Conservation (phyloP, 306 rosid species). For the Cicer cuneatum region DNA sequence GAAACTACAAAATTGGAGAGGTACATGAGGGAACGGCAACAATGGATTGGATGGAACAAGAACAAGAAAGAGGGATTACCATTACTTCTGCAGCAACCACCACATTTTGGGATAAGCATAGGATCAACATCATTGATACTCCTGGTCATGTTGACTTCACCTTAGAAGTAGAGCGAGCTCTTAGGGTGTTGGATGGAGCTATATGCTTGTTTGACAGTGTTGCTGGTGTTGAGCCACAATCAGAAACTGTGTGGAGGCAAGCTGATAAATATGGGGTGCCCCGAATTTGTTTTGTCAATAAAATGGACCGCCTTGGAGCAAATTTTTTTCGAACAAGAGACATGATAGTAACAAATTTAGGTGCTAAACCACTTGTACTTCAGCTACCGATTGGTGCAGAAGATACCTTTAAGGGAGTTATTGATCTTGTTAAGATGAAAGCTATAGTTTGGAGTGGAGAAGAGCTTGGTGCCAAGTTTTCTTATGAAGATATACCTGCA, state of each 20-base stretch:
- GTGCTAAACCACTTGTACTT: conserved; percentile 93
- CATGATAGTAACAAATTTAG: conserved; percentile 91
- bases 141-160: conserved; percentile 98
- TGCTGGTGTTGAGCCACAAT: conserved; percentile 98
- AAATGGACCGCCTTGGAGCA: conserved; percentile 99
- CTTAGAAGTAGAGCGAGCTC: conserved; percentile 96
- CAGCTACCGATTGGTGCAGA: conserved; percentile 90
- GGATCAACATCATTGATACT: conserved; percentile 94
- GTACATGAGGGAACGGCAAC: conserved; percentile 98
- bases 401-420: conserved; percentile 80
- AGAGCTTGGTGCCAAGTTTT: conserved; percentile 92
- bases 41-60: conserved; percentile 99
- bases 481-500: conserved; percentile 70
- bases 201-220: conserved; percentile 97
- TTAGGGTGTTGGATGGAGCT: conserved; percentile 96
- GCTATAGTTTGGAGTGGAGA: conserved; percentile 96
- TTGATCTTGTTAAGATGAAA: conserved; percentile 92
- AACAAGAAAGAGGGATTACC: conserved; percentile 97
- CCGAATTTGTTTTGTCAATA: conserved; percentile 91
- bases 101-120: conserved; percentile 90
- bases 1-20: conserved; percentile 96
- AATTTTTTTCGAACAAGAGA: conserved; percentile 92
- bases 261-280: conserved; percentile 97
- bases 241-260: conserved; percentile 99
- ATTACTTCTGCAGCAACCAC: conserved; percentile 99